phyloP scores from a whole-genome alignment of 495 filamentous ascomycete genomes.

The Rusavskia elegans region DNA sequence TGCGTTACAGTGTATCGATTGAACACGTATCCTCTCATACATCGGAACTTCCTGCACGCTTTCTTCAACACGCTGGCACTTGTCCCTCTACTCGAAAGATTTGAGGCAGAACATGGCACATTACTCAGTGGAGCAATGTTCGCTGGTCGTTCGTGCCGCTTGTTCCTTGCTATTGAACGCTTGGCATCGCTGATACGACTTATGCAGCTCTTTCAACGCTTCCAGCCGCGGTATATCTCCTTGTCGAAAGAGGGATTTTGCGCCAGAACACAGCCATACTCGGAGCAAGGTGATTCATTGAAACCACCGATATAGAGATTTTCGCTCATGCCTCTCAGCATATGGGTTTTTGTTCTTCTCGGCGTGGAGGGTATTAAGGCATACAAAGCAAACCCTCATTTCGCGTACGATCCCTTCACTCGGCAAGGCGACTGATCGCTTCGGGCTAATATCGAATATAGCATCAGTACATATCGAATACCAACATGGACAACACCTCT shows the following conservation, averaged over 20 bases:
- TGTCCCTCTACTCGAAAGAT: conserved; percentile 73
- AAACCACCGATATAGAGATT: not conserved
- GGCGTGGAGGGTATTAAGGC: conserved; percentile 72
- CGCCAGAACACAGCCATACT: conserved; percentile 50
- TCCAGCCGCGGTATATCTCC: conserved; percentile 54
- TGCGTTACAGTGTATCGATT: conserved; percentile 61
- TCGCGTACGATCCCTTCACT: conserved; percentile 29
- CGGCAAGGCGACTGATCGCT: conserved; percentile 13
- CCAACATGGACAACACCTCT: conserved; percentile 90
- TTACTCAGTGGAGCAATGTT: conserved; percentile 69
- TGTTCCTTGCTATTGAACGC: not conserved
- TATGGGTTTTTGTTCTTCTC: conserved; percentile 83
- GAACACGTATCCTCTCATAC: conserved; percentile 85
- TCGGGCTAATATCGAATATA: conserved; percentile 2
- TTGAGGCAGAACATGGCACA: conserved; percentile 91
- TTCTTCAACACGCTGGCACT: conserved; percentile 66
- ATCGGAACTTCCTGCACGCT: conserved; percentile 62
- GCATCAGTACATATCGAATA: conserved; percentile 53
- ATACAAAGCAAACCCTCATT: conserved; percentile 55
- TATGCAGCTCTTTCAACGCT: conserved; percentile 64
- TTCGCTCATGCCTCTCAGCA: conserved; percentile 26
- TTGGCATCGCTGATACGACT: not conserved
- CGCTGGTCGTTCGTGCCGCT: conserved; percentile 53
- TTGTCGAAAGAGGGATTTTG: conserved; percentile 52
- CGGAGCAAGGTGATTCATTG: conserved; percentile 54